Conservation (phyloP, 2,329 filamentous ascomycete species). For the Xylaria sp. region DNA sequence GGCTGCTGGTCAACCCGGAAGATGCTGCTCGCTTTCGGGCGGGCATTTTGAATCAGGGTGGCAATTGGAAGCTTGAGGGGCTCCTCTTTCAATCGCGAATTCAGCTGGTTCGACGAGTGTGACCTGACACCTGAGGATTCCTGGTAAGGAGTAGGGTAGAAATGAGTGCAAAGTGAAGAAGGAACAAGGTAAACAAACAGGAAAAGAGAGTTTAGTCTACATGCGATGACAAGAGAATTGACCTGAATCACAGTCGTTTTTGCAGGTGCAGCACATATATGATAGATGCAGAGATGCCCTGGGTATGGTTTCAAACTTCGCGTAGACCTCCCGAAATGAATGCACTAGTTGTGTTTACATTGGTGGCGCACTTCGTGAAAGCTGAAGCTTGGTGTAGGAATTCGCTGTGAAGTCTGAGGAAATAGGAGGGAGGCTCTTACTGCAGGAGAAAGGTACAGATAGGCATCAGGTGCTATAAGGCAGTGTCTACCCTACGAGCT, state of each 20-base stretch:
- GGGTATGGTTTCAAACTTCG: background rate
- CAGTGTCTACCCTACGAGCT: background rate
- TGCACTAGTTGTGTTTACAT: background rate
- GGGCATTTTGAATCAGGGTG: constrained; percentile 21
- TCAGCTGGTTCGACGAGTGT: background rate
- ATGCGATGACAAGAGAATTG: background rate
- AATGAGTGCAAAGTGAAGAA: too few species aligned
- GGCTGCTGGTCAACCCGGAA: constrained; percentile 24
- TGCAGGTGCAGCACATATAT: background rate
- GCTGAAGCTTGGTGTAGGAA: background rate
- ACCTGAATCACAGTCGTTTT: background rate
- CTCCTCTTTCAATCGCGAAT: background rate
- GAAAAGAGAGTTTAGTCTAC: background rate
- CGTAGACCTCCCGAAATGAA: background rate
- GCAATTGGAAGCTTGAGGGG: background rate
- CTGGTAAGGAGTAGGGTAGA: background rate
- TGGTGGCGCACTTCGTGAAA: background rate
- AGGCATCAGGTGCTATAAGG: too few species aligned
- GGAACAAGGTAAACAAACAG: background rate
- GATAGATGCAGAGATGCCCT: background rate
- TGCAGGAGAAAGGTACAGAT: too few species aligned
- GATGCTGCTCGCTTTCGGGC: constrained; percentile 40
- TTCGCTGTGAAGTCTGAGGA: background rate
- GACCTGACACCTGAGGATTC: background rate
- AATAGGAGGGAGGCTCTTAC: too few species aligned